Base-by-base conservation (phyloP, 2,329 filamentous ascomycete genomes). In the Fusarium proliferatum region DNA sequence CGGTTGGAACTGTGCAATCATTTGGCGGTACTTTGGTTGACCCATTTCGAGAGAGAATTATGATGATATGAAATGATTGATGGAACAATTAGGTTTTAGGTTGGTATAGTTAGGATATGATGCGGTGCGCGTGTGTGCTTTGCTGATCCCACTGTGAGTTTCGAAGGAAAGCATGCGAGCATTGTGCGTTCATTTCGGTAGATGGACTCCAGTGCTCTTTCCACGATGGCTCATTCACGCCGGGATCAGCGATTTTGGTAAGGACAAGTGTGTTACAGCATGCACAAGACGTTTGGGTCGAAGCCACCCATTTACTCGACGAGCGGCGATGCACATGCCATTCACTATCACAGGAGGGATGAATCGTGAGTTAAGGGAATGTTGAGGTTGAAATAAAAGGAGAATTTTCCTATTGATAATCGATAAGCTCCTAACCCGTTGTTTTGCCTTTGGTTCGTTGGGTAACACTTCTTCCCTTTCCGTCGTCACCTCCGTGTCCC, bases 381-480 rank as follows among this genome's bases (percentile, higher is more conserved):
- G 2, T 0, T 12, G 33, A 33, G 5, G 33, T 33, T 33, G 5
- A 33, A 13, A 33, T 33, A 33, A 13, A 33, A 33, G 33, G 33
- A 33, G 33, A 2, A 33, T 33, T 33, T 33, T 33, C 11, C 33
- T 33, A 33, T 33, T 33, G 2, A 33, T 33, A 13, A 13, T 12
- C 11, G 21, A 49, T 9, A 23, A 9, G 28, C 5, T 4, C 7
- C 21, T 9, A 17, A 16, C 15, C 17, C 3, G 12, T 1, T 6
- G 2, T 13, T 23, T 17, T 5, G 2, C 21, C 16, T 8, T 17
- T n/a, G 5, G 9, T 7, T n/a, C 1, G 3, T 19, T 45, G 16
- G 16, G 6, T 6, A 6, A 26, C 16, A 12, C 16, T 4, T n/a
- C 10, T 12, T n/a, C 28, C 5, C 7, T 3, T 6, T 0, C 38